Conservation (phyloP, 257 asterid species). For the Agastache rugosa region DNA sequence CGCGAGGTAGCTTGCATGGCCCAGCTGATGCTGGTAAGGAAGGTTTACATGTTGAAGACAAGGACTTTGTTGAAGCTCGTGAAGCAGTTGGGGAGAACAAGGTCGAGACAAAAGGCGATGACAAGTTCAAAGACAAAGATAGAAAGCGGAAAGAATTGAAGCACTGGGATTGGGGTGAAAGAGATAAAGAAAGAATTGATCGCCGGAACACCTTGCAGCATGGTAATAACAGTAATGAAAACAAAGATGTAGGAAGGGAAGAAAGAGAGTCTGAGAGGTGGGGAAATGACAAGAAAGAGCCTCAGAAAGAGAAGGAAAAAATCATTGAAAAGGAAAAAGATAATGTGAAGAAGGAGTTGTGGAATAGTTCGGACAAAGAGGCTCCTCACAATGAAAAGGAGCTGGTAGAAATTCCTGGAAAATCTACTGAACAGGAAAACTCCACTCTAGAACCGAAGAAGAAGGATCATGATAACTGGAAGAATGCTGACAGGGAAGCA, state of each 20-base stretch:
- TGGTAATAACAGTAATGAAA: conserved; percentile 59
- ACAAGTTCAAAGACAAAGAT: conserved; percentile 82
- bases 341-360: conserved; percentile 67
- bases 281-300: conserved; percentile 80
- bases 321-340: conserved; percentile 74
- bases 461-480: conserved; percentile 75
- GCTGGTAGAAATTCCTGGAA: conserved; percentile 58
- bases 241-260: conserved; percentile 69
- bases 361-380: conserved; percentile 77
- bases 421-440: conserved; percentile 60
- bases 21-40: conserved; percentile 67
- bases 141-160: conserved; percentile 90
- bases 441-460: conserved; percentile 60
- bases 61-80: conserved; percentile 68
- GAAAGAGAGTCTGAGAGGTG: conserved; percentile 81
- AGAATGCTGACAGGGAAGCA: conserved; percentile 66
- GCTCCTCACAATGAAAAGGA: conserved; percentile 64
- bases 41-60: conserved; percentile 51
- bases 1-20: conserved; percentile 62
- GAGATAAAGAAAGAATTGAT: conserved; percentile 86
- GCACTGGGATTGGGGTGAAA: conserved; percentile 91
- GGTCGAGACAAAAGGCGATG: conserved; percentile 79
- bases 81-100: conserved; percentile 86
- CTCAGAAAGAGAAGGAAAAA: conserved; percentile 72
- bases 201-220: conserved; percentile 65